phyloP scores from a whole-genome alignment of 176 grass and related monocot genomes.

The Pontederia crassipes region DNA sequence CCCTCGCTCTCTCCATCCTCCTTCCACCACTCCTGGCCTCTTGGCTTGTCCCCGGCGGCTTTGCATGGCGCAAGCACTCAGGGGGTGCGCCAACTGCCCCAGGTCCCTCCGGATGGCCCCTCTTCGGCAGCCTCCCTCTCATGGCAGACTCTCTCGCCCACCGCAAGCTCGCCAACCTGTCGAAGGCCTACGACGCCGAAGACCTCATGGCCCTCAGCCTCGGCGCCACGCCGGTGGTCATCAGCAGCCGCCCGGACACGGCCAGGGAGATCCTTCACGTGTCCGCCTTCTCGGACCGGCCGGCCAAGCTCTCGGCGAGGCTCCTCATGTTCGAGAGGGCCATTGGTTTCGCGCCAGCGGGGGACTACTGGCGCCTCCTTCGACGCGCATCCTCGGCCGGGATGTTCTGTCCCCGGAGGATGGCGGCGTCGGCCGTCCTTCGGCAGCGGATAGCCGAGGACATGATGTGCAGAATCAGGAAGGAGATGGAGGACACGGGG shows the following conservation, averaged over 20 bases:
- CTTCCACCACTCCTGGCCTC: background rate
- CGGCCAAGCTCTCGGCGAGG: conserved; percentile 10
- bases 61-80: background rate
- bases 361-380: conserved; percentile 36
- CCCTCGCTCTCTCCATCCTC: conserved; percentile 3
- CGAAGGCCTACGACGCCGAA: conserved; percentile 4
- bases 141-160: conserved; percentile 20
- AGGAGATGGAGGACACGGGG: conserved; percentile 1
- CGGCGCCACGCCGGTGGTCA: conserved; percentile 21
- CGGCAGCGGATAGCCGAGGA: background rate
- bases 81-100: background rate
- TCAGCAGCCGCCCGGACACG: conserved; percentile 30
- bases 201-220: conserved; percentile 32
- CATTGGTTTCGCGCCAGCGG: conserved; percentile 27
- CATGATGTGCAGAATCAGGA: background rate
- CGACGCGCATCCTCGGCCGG: conserved; percentile 8
- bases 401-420: conserved; percentile 31
- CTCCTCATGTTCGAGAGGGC: conserved; percentile 36
- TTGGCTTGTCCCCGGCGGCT: conserved; percentile 11
- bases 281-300: conserved; percentile 22
- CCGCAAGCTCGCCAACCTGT: conserved; percentile 20
- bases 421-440: conserved; percentile 3
- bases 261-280: conserved; percentile 29
- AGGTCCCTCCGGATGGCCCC: conserved; percentile 26
- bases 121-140: conserved; percentile 17